A percentile compares a stretch with the other conserved stretches of the same genome.
Evolutionary conservation across 345 rosid genomes (phyloP).

Genomic region (Sapria himalayana): DNA sequence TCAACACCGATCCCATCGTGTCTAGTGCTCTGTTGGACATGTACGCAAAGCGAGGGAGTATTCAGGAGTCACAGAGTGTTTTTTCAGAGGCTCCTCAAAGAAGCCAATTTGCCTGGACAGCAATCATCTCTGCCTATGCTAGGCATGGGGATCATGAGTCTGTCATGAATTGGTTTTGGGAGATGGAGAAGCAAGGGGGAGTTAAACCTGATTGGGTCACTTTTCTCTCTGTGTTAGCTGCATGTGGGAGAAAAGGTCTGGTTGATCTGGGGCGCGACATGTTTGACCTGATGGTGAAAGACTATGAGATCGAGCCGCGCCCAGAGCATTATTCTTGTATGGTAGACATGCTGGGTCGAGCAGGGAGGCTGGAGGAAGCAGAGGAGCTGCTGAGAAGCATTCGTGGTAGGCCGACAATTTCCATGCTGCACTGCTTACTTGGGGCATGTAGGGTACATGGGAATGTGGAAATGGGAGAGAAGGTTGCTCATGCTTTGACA

Average conservation of each 20-base stretch:
- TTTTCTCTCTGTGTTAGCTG: conserved; percentile 52
- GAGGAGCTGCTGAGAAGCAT: conserved; percentile 32
- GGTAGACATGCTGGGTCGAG: conserved; percentile 83
- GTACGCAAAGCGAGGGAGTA: conserved; percentile 88
- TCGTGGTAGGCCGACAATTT: conserved; percentile 47
- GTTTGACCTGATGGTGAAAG: conserved; percentile 33
- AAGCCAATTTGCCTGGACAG: conserved; percentile 62
- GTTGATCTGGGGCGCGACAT: conserved; percentile 41
- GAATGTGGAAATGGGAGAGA: conserved; percentile 48
- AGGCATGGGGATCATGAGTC: conserved; percentile 75
- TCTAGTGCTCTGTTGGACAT: conserved; percentile 74
- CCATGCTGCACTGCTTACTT: conserved; percentile 64
- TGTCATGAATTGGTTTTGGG: conserved; percentile 34
- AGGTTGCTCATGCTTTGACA: conserved; percentile 31
- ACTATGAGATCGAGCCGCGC: conserved; percentile 39
- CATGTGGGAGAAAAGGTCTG: conserved; percentile 66
- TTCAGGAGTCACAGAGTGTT: conserved; percentile 40
- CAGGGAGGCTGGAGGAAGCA: conserved; percentile 55
- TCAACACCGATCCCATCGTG: conserved; percentile 33
- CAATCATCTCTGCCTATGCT: conserved; percentile 65
- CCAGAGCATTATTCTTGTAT: conserved; percentile 72
- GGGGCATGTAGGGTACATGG: conserved; percentile 66
- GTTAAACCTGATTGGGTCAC: conserved; percentile 57
- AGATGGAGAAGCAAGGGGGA: conserved; percentile 40
- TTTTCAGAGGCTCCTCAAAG: conserved; percentile 28